These are phyloP conservation scores for Jatropha curcas DNA, from an alignment of 345 rosid genomes.

Conservation along the genomic window DNA sequence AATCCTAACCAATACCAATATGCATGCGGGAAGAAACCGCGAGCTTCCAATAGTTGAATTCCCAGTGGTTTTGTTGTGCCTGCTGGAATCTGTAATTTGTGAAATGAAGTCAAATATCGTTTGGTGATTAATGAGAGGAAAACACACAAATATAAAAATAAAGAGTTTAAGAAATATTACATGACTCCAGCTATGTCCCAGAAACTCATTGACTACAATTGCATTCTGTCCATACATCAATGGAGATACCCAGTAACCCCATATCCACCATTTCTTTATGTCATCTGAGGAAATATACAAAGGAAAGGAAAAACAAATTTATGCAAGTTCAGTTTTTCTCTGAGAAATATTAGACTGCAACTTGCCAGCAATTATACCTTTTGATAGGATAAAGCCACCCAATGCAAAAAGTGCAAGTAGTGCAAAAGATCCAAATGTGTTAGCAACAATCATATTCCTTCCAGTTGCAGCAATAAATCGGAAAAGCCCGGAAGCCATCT, in stretches of 20 bases:
- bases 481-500: conserved; percentile 44
- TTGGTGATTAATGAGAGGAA: not conserved
- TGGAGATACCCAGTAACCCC: conserved; percentile 82
- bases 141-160: not conserved
- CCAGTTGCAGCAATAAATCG: conserved; percentile 46
- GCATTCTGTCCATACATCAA: conserved; percentile 81
- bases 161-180: conserved; percentile 21
- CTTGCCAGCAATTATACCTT: conserved; percentile 26
- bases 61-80: conserved; percentile 43
- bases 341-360: not conserved
- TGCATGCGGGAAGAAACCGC: conserved; percentile 47
- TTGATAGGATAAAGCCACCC: conserved; percentile 45
- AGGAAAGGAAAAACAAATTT: not conserved
- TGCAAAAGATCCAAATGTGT: conserved; percentile 39
- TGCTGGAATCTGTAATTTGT: conserved; percentile 22
- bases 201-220: conserved; percentile 59
- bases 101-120: not conserved
- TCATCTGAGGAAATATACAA: conserved; percentile 38
- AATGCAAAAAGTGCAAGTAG: conserved; percentile 38
- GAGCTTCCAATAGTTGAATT: conserved; percentile 38
- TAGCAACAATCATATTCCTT: conserved; percentile 45
- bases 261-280: conserved; percentile 77
- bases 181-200: conserved; percentile 58
- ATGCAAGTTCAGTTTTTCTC: not conserved
- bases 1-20: conserved; percentile 73